Percentiles rank a stretch among this genome's conserved stretches.
Evolutionary conservation across 2,329 filamentous ascomycete species (phyloP).

Genomic region (Colletotrichum lentis): DNA sequence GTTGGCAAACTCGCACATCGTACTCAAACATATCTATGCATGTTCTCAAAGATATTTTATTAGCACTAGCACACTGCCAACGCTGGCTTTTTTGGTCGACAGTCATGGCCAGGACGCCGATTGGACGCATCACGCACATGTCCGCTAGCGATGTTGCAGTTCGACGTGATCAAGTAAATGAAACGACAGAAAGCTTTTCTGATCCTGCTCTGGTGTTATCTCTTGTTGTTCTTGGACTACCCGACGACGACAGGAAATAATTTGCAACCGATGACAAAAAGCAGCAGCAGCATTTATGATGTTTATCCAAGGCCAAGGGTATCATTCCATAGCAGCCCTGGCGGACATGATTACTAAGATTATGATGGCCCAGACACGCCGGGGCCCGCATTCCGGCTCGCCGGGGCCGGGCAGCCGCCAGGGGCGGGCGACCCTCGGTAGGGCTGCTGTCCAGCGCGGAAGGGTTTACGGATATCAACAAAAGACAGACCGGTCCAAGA

Average conservation of each 20-base stretch:
- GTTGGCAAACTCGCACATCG: not conserved
- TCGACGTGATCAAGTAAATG: too few relatives aligned
- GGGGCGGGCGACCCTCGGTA: not conserved
- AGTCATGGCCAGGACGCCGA: too few relatives aligned
- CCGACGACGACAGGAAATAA: too few relatives aligned
- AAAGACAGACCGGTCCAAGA: not conserved
- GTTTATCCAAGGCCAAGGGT: not conserved
- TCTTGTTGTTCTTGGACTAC: too few relatives aligned
- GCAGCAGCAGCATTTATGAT: too few relatives aligned
- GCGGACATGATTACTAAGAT: constrained; percentile 12
- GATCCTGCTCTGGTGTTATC: too few relatives aligned
- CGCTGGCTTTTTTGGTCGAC: too few relatives aligned
- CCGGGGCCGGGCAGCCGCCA: not conserved
- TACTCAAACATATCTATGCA: accelerated
- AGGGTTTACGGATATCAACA: not conserved
- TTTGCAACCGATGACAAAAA: too few relatives aligned
- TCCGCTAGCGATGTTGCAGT: too few relatives aligned
- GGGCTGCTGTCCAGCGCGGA: not conserved
- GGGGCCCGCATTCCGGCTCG: constrained; percentile 1
- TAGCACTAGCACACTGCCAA: too few relatives aligned
- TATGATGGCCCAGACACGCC: not conserved
- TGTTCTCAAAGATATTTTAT: not conserved
- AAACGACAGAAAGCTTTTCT: too few relatives aligned
- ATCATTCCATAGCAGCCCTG: constrained; percentile 11
- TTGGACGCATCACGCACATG: too few relatives aligned